A percentile compares a stretch with the other conserved stretches of the same genome.
Conservation (phyloP, 1,284 basidiomycete genomes). For the Ceratobasidium sp. region DNA sequence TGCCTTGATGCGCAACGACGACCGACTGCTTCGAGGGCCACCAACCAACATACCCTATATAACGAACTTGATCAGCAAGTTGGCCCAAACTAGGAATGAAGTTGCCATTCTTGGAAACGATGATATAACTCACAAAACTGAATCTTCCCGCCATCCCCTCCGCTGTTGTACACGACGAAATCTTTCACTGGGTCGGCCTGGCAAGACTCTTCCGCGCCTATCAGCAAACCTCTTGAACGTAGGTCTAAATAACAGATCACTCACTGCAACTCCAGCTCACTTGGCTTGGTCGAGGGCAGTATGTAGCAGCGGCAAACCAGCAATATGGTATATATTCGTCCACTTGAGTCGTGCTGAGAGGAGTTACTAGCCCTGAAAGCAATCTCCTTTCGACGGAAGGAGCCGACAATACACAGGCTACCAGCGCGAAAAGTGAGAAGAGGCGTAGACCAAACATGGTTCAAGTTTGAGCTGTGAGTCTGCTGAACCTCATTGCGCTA, state of each 20-base stretch:
- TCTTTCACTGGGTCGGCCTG: constrained; percentile 38
- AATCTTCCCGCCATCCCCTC: constrained; percentile 27
- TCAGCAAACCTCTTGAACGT: background rate
- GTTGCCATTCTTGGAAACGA: background rate
- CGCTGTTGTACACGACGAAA: constrained; percentile 29
- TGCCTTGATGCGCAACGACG: constrained; percentile 39
- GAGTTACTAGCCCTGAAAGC: background rate
- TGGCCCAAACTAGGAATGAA: background rate
- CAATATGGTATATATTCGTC: constrained; percentile 24
- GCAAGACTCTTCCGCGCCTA: background rate
- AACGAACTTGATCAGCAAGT: background rate
- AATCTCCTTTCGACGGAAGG: background rate
- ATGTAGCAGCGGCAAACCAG: constrained; percentile 32
- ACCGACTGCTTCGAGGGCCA: constrained; percentile 40
- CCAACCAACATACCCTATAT: constrained; percentile 42
- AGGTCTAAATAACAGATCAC: background rate
- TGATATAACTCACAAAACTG: constrained; percentile 33
- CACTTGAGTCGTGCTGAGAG: background rate
- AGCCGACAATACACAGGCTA: background rate
- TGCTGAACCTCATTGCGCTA: no score
- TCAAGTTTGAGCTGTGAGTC: background rate
- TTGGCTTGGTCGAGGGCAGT: constrained; percentile 30
- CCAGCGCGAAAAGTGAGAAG: background rate
- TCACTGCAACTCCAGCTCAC: constrained; percentile 38
- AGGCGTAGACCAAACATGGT: background rate